Evolutionary conservation across 75 land plant genomes (phyloP).

Genomic region (Sequoia sempervirens): DNA sequence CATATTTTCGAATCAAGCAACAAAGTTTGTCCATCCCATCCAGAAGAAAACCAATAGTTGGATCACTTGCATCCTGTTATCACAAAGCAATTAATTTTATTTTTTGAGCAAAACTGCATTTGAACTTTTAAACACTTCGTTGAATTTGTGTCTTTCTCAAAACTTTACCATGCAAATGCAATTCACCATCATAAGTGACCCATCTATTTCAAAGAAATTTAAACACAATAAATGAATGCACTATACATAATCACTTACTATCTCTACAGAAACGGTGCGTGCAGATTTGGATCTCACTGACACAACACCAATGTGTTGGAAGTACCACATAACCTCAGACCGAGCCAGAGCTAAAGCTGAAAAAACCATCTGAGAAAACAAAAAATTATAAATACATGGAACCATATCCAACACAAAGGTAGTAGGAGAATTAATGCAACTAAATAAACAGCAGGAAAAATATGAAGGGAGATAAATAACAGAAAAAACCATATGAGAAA

Average conservation of each 20-base stretch:
- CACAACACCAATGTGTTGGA: constrained; percentile 85
- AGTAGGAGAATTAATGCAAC: neutral
- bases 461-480: neutral
- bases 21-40: constrained; percentile 90
- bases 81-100: neutral
- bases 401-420: neutral
- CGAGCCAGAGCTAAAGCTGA: constrained; percentile 95
- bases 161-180: neutral
- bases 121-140: neutral
- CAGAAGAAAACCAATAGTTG: constrained; percentile 87
- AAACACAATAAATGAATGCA: neutral
- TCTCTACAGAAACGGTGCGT: constrained; percentile 70
- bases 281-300: constrained; percentile 71
- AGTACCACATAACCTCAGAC: constrained; percentile 84
- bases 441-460: neutral
- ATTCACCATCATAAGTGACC: neutral
- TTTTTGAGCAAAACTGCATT: neutral
- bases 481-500: constrained; percentile 88
- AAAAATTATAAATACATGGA: neutral
- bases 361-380: constrained; percentile 80
- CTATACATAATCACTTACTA: constrained; percentile 43
- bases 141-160: neutral
- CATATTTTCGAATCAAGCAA: constrained; percentile 83
- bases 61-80: constrained; percentile 90
- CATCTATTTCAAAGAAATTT: neutral